phyloP scores from a whole-genome alignment of 352 stramenopile species.

The Phytophthora foliorum region DNA sequence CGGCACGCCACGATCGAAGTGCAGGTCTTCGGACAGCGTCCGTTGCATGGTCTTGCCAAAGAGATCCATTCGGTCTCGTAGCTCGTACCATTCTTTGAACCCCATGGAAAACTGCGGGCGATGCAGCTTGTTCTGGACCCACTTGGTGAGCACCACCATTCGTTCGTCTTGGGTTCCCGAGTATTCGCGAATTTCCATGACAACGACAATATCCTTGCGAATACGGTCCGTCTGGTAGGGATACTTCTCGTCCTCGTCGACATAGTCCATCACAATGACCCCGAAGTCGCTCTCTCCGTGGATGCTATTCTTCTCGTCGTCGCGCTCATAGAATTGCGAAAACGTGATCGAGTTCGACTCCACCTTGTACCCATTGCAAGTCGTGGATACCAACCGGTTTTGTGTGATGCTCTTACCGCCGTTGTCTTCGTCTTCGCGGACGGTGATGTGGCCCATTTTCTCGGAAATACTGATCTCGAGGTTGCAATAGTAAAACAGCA shows the following conservation, averaged over 20 bases:
- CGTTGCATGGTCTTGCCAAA: slow-evolving; percentile 38
- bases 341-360: slow-evolving; percentile 56
- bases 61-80: slow-evolving; percentile 40
- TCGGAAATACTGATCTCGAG: slow-evolving; percentile 75
- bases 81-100: slow-evolving; percentile 31
- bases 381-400: slow-evolving; percentile 59
- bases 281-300: slow-evolving; percentile 44
- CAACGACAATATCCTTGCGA: slow-evolving; percentile 49
- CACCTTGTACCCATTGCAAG: slow-evolving; percentile 38
- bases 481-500: slow-evolving; percentile 65
- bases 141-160: slow-evolving; percentile 40
- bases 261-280: slow-evolving; percentile 47
- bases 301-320: slow-evolving; percentile 18
- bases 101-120: slow-evolving; percentile 30
- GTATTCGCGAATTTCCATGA: slow-evolving; percentile 45
- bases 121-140: slow-evolving; percentile 38
- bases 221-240: slow-evolving; percentile 50
- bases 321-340: slow-evolving; percentile 36
- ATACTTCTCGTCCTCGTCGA: slow-evolving; percentile 52
- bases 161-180: slow-evolving; percentile 7
- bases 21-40: slow-evolving; percentile 35
- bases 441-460: slow-evolving; percentile 59
- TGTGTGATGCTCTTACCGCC: slow-evolving; percentile 51
- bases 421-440: slow-evolving; percentile 69
- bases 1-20: slow-evolving; percentile 10